phyloP scores from a whole-genome alignment of 2,329 filamentous ascomycete genomes.

The Talaromyces piceae region DNA sequence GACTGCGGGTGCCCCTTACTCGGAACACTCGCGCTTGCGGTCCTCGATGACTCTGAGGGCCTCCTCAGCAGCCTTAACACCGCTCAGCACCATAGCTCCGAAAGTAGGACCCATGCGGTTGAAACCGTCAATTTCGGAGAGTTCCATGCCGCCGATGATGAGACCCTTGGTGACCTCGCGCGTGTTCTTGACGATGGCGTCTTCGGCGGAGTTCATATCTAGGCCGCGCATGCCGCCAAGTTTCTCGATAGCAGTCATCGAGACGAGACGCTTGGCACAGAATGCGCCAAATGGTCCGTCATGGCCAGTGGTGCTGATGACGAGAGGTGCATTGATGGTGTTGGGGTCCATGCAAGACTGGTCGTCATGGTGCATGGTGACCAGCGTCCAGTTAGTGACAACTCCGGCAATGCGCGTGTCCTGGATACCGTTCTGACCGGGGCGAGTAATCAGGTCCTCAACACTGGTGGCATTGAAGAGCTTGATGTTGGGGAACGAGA shows the following conservation, averaged over 20 bases:
- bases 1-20: slow-evolving; percentile 22
- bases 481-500: slow-evolving; percentile 84
- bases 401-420: slow-evolving; percentile 73
- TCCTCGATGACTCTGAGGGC: slow-evolving; percentile 68
- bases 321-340: slow-evolving; percentile 85
- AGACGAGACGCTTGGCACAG: slow-evolving; percentile 80
- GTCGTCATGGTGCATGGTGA: slow-evolving; percentile 78
- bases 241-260: slow-evolving; percentile 75
- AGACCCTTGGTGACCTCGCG: slow-evolving; percentile 81
- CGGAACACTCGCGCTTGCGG: slow-evolving; percentile 68
- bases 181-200: slow-evolving; percentile 88
- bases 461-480: slow-evolving; percentile 92
- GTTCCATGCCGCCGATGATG: slow-evolving; percentile 91
- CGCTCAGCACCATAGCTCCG: slow-evolving; percentile 79
- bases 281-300: slow-evolving; percentile 90
- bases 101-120: slow-evolving; percentile 89
- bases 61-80: slow-evolving; percentile 88
- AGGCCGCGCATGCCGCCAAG: slow-evolving; percentile 88
- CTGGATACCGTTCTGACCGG: slow-evolving; percentile 41
- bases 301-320: slow-evolving; percentile 86
- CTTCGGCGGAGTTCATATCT: slow-evolving; percentile 86
- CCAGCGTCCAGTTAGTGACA: slow-evolving; percentile 93
- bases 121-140: slow-evolving; percentile 81
- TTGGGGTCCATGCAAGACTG: slow-evolving; percentile 96
- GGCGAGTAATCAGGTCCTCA: slow-evolving; percentile 84